Base-by-base conservation (phyloP, 202 grass and related monocot species). In the Cymbopogon flexuosus region DNA sequence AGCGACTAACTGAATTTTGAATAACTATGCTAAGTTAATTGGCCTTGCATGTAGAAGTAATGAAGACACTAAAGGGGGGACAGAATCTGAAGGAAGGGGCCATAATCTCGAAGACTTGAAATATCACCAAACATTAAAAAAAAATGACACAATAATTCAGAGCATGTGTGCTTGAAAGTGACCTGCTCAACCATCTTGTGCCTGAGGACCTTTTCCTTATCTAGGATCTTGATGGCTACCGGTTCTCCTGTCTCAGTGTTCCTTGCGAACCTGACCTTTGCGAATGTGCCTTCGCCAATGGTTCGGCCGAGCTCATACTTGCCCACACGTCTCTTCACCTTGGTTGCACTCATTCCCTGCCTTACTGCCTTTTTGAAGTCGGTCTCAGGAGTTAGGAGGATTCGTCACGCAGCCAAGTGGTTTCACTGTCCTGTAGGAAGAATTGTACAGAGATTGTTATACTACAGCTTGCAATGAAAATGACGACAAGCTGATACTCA, bases 131-230 rank as follows among this genome's bases (percentile, higher is more conserved):
- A 81, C 56, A 80, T 18, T 34, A 4, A 84, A 70, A 57, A 4
- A 84, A 70, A 57, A 45, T 49, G 36, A 6, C 7, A 49, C 67
- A 46, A 79, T 46, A 75, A 70, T 70, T 70, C 12, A 52, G 30
- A 64, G 16, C 27, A 27, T 27, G 27, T 27, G 27, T 56, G 27
- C 31, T 77, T 16, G 77, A 82, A 24, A 75, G 18, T 52, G 70
- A 94, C 92, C 92, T 94, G 89, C 43, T 87, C 89, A 18, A 89
- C 89, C 84, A 94, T 85, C 76, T 89, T 94, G 84, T 94, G 92
- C 84, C 82, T 89, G 81, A 94, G 92, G 68, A 94, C 81, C 41
- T 91, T 94, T 57, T 94, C 92, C 84, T 94, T 94, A 22, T 91
- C 86, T 5, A 94, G 64, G 68, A 94, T 89, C 81, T 94, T 94